These are phyloP conservation scores for Dothidotthia symphoricarpi DNA, from an alignment of 2,329 filamentous ascomycete genomes.

Conservation along the genomic window DNA sequence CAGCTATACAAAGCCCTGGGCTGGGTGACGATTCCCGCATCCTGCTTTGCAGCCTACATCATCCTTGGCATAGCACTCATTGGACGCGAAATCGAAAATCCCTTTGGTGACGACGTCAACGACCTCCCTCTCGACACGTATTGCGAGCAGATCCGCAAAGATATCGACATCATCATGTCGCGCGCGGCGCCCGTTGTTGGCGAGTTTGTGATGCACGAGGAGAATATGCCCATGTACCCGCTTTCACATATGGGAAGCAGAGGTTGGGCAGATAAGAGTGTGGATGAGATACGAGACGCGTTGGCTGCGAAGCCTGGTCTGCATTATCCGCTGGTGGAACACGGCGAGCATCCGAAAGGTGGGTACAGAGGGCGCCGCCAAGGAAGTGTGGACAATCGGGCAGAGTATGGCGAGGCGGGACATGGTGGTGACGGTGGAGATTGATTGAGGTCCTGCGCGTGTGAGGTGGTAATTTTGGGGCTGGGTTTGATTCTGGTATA, in stretches of 20 bases:
- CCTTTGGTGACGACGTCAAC: constrained; percentile 80
- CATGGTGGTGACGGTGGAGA: too few relatives aligned
- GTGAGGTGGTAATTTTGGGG: too few relatives aligned
- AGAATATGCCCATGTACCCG: constrained; percentile 58
- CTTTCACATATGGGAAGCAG: constrained; percentile 42
- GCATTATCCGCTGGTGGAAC: constrained; percentile 11
- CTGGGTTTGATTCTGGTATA: too few relatives aligned
- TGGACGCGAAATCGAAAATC: constrained; percentile 80
- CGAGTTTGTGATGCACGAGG: constrained; percentile 50
- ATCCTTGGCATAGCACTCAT: constrained; percentile 76
- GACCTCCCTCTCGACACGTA: constrained; percentile 65
- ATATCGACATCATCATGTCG: constrained; percentile 71
- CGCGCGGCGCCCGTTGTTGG: constrained; percentile 51
- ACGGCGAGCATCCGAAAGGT: constrained; percentile 9
- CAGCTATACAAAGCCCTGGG: constrained; percentile 63
- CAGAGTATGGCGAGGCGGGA: constrained; percentile 12
- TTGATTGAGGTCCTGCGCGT: too few relatives aligned
- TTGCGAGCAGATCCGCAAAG: constrained; percentile 69
- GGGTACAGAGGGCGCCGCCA: too few relatives aligned
- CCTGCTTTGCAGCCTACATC: constrained; percentile 70
- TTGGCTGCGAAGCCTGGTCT: constrained; percentile 36
- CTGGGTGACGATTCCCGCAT: constrained; percentile 77
- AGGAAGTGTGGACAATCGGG: constrained; percentile 6
- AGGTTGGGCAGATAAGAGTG: constrained; percentile 37
- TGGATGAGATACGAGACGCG: constrained; percentile 43